Percentiles rank a stretch among this genome's conserved stretches.
Conservation (phyloP, 2,329 filamentous ascomycete genomes). For the Eurotiales sp. region DNA sequence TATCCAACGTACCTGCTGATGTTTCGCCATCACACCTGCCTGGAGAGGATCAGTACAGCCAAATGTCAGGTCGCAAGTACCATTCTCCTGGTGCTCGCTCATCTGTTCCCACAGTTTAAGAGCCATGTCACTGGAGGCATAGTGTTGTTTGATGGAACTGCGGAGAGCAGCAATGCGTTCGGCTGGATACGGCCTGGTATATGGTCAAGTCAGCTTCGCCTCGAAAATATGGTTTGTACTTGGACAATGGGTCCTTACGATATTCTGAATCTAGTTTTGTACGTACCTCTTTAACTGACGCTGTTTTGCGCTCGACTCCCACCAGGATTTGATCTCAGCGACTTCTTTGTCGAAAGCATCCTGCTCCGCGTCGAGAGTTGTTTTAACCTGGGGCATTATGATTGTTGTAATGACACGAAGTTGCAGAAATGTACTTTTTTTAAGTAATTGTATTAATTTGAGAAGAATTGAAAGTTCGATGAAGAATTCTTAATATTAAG, state of each 20-base stretch:
- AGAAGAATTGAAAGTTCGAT: too few species aligned
- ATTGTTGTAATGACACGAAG: background rate
- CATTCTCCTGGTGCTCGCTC: background rate
- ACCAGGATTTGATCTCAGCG: background rate
- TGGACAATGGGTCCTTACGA: too few species aligned
- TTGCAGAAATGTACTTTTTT: background rate
- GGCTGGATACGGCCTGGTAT: background rate
- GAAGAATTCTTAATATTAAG: too few species aligned
- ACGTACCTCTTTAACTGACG: background rate
- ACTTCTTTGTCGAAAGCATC: background rate
- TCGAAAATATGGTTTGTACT: too few species aligned
- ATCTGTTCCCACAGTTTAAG: slow-evolving; percentile 2
- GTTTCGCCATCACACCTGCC: background rate
- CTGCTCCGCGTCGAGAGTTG: slow-evolving; percentile 1
- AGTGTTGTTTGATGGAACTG: background rate
- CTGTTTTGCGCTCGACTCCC: slow-evolving; percentile 1
- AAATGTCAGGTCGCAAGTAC: background rate
- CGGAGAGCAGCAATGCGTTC: slow-evolving; percentile 3
- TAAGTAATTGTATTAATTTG: too few species aligned
- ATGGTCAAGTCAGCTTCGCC: too few species aligned
- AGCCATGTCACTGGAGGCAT: slow-evolving; percentile 1
- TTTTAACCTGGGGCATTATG: background rate
- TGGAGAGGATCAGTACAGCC: background rate
- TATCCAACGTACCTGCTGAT: slow-evolving; percentile 1
- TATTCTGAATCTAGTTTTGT: background rate